Base-by-base conservation (phyloP, 257 asterid genomes). In the Catharanthus roseus region DNA sequence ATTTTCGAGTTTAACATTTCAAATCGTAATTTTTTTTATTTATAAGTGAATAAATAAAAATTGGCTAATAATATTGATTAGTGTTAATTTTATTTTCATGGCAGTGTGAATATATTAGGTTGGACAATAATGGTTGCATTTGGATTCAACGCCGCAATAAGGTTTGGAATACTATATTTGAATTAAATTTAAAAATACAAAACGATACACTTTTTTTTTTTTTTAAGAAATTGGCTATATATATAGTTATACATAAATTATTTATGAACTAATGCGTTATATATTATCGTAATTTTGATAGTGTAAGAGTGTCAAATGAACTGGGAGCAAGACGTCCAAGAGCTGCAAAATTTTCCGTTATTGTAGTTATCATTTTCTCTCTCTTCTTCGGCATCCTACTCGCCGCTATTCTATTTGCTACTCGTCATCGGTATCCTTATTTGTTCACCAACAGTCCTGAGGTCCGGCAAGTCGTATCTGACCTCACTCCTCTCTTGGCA, bases 241-340 rank as follows among this genome's bases (percentile, higher is more conserved):
- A n/a, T n/a, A n/a, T n/a, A n/a, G n/a, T n/a, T n/a, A n/a, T n/a
- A n/a, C n/a, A n/a, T n/a, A n/a, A n/a, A n/a, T n/a, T n/a, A n/a
- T n/a, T n/a, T n/a, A n/a, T n/a, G n/a, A n/a, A n/a, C n/a, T n/a
- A n/a, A n/a, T n/a, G n/a, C n/a, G n/a, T n/a, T n/a, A n/a, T n/a
- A n/a, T n/a, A n/a, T n/a, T n/a, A n/a, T n/a, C n/a, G n/a, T n/a
- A n/a, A n/a, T n/a, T n/a, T n/a, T n/a, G n/a, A n/a, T 64, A 85
- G 89, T 19, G 89, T 85, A 39, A 82, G 89, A 70, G 89, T 86
- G 45, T 82, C 92, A 10, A 86, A 85, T 62, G 92, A 86, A 74
- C 61, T 86, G 38, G 90, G 90, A 41, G 90, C 90, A 6, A 77
- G 76, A 4, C 86, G 75, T 69, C 88, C 90, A 69, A 74, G 87